Evolutionary conservation across 768 basidiomycete species (phyloP).

Genomic region (Lentinula sp.): DNA sequence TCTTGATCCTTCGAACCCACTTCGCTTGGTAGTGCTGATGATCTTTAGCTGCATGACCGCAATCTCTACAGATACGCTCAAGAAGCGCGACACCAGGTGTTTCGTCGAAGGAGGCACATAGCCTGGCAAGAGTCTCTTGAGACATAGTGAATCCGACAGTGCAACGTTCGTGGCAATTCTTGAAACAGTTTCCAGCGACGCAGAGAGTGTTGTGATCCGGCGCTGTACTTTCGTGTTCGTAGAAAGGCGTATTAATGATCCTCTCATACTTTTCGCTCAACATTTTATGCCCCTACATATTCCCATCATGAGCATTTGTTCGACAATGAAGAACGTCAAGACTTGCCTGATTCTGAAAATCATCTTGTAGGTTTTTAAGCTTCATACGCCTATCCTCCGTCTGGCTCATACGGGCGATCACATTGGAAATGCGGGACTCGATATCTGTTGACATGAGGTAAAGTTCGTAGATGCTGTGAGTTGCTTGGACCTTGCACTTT

Average conservation of each 20-base stretch:
- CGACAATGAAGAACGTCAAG: neutral
- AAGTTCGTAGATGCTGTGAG: slow-evolving; percentile 7
- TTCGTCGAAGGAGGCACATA: slow-evolving; percentile 4
- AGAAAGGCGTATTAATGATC: slow-evolving; percentile 5
- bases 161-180: slow-evolving; percentile 10
- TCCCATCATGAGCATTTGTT: neutral
- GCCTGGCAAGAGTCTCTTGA: slow-evolving; percentile 2
- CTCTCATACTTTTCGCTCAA: slow-evolving; percentile 1
- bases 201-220: slow-evolving; percentile 9
- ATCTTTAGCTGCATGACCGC: slow-evolving; percentile 8
- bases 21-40: slow-evolving; percentile 11
- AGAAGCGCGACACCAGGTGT: neutral
- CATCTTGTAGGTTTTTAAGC: neutral
- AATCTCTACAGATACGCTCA: slow-evolving; percentile 1
- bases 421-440: neutral
- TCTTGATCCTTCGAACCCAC: slow-evolving; percentile 10
- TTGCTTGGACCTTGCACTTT: slow-evolving; percentile 10
- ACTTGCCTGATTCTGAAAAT: neutral
- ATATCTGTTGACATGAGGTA: neutral
- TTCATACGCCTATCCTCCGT: neutral
- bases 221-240: slow-evolving; percentile 1
- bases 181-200: slow-evolving; percentile 7
- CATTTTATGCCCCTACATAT: slow-evolving; percentile 4
- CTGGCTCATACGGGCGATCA: neutral
- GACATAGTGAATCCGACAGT: slow-evolving; percentile 7